These are phyloP conservation scores for Helminthosporium solani DNA, from an alignment of 2,329 filamentous ascomycete genomes.

Conservation along the genomic window DNA sequence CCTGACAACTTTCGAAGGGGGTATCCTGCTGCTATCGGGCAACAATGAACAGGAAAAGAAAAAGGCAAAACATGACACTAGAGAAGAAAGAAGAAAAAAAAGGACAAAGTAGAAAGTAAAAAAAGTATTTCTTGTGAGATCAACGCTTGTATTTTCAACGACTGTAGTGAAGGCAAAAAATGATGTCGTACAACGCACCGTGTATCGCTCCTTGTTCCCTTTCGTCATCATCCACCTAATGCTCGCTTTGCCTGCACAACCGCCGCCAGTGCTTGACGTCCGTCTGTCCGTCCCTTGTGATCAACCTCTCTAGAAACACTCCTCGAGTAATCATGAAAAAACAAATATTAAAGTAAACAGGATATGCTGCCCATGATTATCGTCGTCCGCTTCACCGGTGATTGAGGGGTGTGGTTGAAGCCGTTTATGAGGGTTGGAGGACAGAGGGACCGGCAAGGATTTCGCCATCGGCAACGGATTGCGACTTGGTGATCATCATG, in stretches of 20 bases:
- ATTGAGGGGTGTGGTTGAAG: neutral
- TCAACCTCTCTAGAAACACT: slow-evolving; percentile 1
- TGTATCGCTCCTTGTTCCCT: slow-evolving; percentile 2
- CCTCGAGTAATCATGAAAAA: slow-evolving; percentile 5
- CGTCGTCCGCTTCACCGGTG: neutral
- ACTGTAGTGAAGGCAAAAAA: slow-evolving; percentile 34
- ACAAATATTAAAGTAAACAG: slow-evolving; percentile 1
- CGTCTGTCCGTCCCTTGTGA: neutral
- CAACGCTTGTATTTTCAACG: slow-evolving; percentile 40
- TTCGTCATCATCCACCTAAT: slow-evolving; percentile 1
- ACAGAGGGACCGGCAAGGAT: slow-evolving; percentile 59
- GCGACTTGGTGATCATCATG: slow-evolving; percentile 61
- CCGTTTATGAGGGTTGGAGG: slow-evolving; percentile 40
- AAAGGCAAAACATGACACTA: neutral
- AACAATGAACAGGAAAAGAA: neutral
- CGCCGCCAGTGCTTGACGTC: neutral
- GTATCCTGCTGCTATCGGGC: neutral
- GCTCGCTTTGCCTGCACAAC: neutral
- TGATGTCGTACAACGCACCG: slow-evolving; percentile 4
- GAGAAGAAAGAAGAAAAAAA: slow-evolving; percentile 5
- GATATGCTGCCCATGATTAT: slow-evolving; percentile 4
- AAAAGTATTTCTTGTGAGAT: slow-evolving; percentile 27
- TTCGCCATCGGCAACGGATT: slow-evolving; percentile 46
- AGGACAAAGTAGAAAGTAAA: slow-evolving; percentile 13
- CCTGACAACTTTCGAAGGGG: neutral